Evolutionary conservation across 129 eudicot species (phyloP).

Genomic region (Flaveria bidentis): DNA sequence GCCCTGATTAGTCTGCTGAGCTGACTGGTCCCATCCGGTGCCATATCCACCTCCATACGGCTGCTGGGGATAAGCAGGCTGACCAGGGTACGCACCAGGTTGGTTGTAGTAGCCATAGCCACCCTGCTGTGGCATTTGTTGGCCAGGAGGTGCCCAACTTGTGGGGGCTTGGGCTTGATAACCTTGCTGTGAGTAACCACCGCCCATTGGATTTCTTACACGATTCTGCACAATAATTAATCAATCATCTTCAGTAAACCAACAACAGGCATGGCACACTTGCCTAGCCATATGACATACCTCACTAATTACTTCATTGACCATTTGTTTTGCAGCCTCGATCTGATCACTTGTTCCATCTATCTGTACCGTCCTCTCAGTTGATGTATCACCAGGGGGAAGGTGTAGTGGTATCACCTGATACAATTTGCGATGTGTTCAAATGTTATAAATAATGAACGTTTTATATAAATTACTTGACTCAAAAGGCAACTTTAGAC

Average conservation of each 20-base stretch:
- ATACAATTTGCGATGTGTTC: background rate
- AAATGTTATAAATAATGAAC: background rate
- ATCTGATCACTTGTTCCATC: conserved; percentile 78
- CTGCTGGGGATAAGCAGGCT: conserved; percentile 58
- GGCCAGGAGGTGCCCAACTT: conserved; percentile 67
- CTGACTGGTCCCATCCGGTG: conserved; percentile 71
- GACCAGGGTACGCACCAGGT: conserved; percentile 69
- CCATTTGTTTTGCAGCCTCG: conserved; percentile 84
- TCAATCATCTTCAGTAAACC: conserved; percentile 11
- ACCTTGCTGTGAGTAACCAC: conserved; percentile 80
- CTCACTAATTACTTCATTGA: conserved; percentile 79
- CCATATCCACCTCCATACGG: conserved; percentile 70
- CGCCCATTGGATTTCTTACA: conserved; percentile 61
- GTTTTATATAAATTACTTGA: background rate
- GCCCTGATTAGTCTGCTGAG: conserved; percentile 64
- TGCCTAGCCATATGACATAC: conserved; percentile 57
- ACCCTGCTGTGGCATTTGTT: conserved; percentile 73
- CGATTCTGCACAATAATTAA: conserved; percentile 75
- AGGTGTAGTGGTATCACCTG: conserved; percentile 88
- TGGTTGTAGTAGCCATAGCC: conserved; percentile 68
- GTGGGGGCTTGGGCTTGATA: conserved; percentile 74
- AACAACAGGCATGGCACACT: conserved; percentile 4
- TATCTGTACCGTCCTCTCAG: conserved; percentile 76
- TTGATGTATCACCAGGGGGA: conserved; percentile 81
- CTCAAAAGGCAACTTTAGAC: background rate